Evolutionary conservation across 2,329 filamentous ascomycete genomes (phyloP).

Genomic region (Aspergillus luchuensis): DNA sequence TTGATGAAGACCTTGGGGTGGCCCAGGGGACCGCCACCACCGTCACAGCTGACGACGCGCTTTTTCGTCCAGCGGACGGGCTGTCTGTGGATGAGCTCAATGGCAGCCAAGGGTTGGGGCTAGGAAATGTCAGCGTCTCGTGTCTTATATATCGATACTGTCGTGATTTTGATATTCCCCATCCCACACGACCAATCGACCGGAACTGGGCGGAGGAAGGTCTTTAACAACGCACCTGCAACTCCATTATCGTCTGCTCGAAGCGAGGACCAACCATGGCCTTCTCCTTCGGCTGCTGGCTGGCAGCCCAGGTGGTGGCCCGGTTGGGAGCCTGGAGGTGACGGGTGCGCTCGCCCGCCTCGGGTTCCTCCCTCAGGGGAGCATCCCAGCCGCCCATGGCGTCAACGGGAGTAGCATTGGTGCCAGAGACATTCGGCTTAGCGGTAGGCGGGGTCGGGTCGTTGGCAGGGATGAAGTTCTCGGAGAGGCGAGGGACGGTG

Average conservation of each 20-base stretch:
- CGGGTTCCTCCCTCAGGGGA: constrained; percentile 57
- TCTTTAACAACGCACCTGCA: constrained; percentile 68
- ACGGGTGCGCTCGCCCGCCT: constrained; percentile 58
- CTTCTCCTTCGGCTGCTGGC: constrained; percentile 75
- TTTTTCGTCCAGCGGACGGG: constrained; percentile 90
- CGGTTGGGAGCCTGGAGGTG: constrained; percentile 85
- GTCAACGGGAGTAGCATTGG: constrained; percentile 59
- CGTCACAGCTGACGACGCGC: constrained; percentile 81
- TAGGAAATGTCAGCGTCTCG: constrained; percentile 42
- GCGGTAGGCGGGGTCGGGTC: constrained; percentile 55
- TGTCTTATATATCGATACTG: background rate
- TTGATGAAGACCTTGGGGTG: constrained; percentile 98
- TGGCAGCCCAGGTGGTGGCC: constrained; percentile 75
- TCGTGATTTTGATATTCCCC: too few relatives aligned
- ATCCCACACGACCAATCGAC: too few relatives aligned
- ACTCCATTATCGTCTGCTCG: constrained; percentile 91
- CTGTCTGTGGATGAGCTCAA: constrained; percentile 94
- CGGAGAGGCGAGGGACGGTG: constrained; percentile 42
- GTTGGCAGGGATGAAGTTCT: constrained; percentile 55
- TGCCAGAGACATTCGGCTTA: constrained; percentile 60
- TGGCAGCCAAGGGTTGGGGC: constrained; percentile 87
- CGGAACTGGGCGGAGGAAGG: too few relatives aligned
- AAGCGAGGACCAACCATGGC: constrained; percentile 95
- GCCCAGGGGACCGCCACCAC: constrained; percentile 84
- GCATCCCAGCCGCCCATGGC: constrained; percentile 53